phyloP scores from a whole-genome alignment of 2,329 filamentous ascomycete genomes.

The Penicillium thymicola region DNA sequence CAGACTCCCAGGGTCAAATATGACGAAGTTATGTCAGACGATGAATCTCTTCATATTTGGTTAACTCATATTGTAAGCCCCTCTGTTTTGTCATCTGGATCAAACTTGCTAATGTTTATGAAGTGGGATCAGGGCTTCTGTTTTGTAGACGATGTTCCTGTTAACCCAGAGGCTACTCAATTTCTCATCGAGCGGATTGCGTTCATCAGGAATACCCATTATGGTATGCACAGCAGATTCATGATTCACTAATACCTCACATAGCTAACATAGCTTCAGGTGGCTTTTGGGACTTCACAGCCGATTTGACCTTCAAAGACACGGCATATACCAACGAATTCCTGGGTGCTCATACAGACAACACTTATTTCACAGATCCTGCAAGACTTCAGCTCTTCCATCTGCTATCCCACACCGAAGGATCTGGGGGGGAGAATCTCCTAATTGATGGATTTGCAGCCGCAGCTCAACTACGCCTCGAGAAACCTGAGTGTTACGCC shows the following conservation, averaged over 20 bases:
- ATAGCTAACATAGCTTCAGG: slow-evolving; percentile 33
- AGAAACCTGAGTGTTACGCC: slow-evolving; percentile 57
- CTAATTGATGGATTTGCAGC: slow-evolving; percentile 84
- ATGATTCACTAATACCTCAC: not conserved
- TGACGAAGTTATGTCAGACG: slow-evolving; percentile 57
- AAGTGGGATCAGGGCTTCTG: slow-evolving; percentile 71
- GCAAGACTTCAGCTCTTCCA: slow-evolving; percentile 91
- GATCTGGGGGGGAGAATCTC: slow-evolving; percentile 68
- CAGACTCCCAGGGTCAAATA: slow-evolving; percentile 58
- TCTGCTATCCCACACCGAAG: slow-evolving; percentile 70
- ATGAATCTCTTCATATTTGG: slow-evolving; percentile 58
- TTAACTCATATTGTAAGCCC: slow-evolving; percentile 57
- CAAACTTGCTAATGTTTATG: slow-evolving; percentile 7
- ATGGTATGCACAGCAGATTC: slow-evolving; percentile 54
- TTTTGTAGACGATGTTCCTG: slow-evolving; percentile 69
- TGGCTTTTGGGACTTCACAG: slow-evolving; percentile 81
- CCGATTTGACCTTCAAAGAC: slow-evolving; percentile 82
- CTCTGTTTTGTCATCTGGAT: not conserved
- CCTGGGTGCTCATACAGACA: slow-evolving; percentile 86
- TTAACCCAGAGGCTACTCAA: slow-evolving; percentile 68
- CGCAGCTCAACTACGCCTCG: slow-evolving; percentile 56
- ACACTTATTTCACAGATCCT: slow-evolving; percentile 91
- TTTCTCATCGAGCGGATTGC: slow-evolving; percentile 75
- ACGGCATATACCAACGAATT: slow-evolving; percentile 87
- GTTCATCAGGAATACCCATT: slow-evolving; percentile 87